Evolutionary conservation across 768 basidiomycete genomes (phyloP), one percentile per base, ranked within the genome.

Genomic region (Lentinula detonsa): DNA sequence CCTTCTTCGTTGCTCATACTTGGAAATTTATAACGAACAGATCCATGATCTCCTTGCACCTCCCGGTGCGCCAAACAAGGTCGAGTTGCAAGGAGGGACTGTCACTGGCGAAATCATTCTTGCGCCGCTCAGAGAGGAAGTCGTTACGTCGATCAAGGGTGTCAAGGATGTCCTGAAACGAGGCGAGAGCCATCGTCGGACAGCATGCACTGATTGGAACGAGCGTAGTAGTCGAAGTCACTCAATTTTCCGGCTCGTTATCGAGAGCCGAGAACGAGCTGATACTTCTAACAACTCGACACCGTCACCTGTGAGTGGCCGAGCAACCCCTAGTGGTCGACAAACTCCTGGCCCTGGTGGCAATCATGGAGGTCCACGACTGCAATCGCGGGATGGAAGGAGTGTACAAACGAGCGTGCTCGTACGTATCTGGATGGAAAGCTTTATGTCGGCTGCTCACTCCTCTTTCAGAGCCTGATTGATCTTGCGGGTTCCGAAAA

Each of bases 131-230:
- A 78, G 90, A 43, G 96, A 98, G 70, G 93, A 95, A 69, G 94
- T 95, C 2, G 93, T 98, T n/a, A 94, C 92, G 13, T 90, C 89
- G 66, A 76, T 96, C 33, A 90, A 89, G 66, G 84, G 90, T 42
- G 93, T 98, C 13, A 84, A 86, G 57, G 91, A 92, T 62, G 89
- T 98, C 4, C 75, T 99, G 66, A 81, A 84, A 67, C 78, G 93
- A 23, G 96, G 96, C 4, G 93, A 97, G 70, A 85, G 88, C 3
- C 87, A 93, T 67, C 78, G 96, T 54, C 79, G 93, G 62, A 97
- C 95, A 3, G 95, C 95, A 0, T 91, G 87, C 66, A 99, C 97
- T n/a, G 96, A 99, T 68, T 99, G 96, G 96, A 99, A 99, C 70
- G 91, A 95, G 67, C 76, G 96, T 61, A 95, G 92, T 75, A 94